Percentiles rank a stretch among this genome's conserved stretches.
phyloP scores from a whole-genome alignment of 805 yeast species.

The Saturnispora saitoi region DNA sequence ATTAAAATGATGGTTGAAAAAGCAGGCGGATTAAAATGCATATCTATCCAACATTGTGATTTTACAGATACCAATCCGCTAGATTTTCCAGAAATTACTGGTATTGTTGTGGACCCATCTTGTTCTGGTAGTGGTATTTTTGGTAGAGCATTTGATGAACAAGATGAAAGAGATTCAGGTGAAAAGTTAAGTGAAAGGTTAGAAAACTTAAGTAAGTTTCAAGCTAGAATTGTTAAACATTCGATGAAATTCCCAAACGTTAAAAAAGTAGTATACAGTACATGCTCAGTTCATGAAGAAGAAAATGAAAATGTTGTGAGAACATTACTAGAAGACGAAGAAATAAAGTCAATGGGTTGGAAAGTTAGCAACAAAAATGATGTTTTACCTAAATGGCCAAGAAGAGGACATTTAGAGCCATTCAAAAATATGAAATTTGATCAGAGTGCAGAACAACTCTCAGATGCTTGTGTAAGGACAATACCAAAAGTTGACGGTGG shows the following conservation, averaged over 20 bases:
- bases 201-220: slow-evolving; percentile 73
- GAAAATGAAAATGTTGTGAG: slow-evolving; percentile 92
- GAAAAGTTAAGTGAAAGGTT: slow-evolving; percentile 48
- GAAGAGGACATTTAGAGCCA: slow-evolving; percentile 73
- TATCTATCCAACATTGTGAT: slow-evolving; percentile 41
- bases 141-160: slow-evolving; percentile 67
- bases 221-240: slow-evolving; percentile 78
- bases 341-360: slow-evolving; percentile 71
- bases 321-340: slow-evolving; percentile 58
- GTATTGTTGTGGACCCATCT: slow-evolving; percentile 88
- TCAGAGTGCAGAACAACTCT: slow-evolving; percentile 41
- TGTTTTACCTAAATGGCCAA: slow-evolving; percentile 80
- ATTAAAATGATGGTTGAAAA: slow-evolving; percentile 67
- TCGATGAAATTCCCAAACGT: slow-evolving; percentile 79
- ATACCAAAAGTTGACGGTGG: slow-evolving; percentile 90
- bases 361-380: slow-evolving; percentile 43
- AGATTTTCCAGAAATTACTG: slow-evolving; percentile 60
- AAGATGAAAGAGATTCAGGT: slow-evolving; percentile 31
- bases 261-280: slow-evolving; percentile 75
- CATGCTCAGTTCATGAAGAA: slow-evolving; percentile 89
- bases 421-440: slow-evolving; percentile 38
- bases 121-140: slow-evolving; percentile 98
- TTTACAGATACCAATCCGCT: slow-evolving; percentile 53
- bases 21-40: slow-evolving; percentile 55
- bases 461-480: slow-evolving; percentile 83